Evolutionary conservation across 805 yeast species (phyloP).

Genomic region (Suhomyces pyralidae): DNA sequence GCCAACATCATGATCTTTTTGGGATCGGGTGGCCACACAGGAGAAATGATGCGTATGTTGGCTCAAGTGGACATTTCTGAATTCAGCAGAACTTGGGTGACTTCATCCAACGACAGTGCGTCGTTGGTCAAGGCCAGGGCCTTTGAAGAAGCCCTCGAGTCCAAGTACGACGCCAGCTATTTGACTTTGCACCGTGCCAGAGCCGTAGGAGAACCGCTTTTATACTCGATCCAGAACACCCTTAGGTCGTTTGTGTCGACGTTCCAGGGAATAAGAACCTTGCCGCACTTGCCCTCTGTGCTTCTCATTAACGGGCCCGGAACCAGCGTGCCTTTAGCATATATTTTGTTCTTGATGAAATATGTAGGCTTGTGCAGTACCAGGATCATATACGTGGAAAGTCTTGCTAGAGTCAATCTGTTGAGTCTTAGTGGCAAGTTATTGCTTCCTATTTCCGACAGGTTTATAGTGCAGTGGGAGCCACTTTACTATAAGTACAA

Average conservation of each 20-base stretch:
- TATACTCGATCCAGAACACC: constrained; percentile 48
- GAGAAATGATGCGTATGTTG: constrained; percentile 83
- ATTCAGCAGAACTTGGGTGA: constrained; percentile 37
- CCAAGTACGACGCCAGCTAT: constrained; percentile 14
- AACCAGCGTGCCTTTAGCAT: constrained; percentile 68
- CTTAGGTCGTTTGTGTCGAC: constrained; percentile 32
- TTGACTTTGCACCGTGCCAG: constrained; percentile 55
- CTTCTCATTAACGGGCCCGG: constrained; percentile 79
- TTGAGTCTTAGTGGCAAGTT: constrained; percentile 77
- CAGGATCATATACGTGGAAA: constrained; percentile 75
- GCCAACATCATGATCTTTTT: constrained; percentile 55
- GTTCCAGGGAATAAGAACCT: constrained; percentile 19
- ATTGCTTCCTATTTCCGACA: constrained; percentile 65
- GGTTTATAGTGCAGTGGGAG: constrained; percentile 91
- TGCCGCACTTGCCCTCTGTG: constrained; percentile 38
- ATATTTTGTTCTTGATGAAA: constrained; percentile 51
- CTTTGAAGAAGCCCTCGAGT: constrained; percentile 28
- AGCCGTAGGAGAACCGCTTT: constrained; percentile 52
- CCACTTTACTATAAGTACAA: constrained; percentile 48
- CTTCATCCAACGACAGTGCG: constrained; percentile 50
- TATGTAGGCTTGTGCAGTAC: constrained; percentile 46
- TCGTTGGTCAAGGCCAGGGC: constrained; percentile 41
- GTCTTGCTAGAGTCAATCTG: constrained; percentile 74
- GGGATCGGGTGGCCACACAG: constrained; percentile 97
- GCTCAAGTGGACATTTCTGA: constrained; percentile 29